Conservation (phyloP, 495 filamentous ascomycete species). For the Aspergillus mulundensis region DNA sequence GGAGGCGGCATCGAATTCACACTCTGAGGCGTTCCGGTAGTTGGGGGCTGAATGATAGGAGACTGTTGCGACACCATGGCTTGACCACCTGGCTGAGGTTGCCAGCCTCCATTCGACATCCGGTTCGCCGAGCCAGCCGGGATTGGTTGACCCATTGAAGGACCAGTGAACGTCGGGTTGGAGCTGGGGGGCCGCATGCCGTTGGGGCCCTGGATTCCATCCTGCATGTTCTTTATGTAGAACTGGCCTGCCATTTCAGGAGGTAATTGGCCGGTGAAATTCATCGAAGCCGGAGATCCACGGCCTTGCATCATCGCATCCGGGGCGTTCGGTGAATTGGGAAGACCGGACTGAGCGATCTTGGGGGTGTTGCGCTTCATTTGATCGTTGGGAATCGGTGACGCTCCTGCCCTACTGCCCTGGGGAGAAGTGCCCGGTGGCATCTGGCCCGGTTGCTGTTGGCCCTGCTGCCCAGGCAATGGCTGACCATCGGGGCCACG, state of each 20-base stretch:
- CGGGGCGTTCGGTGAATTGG: conserved; percentile 79
- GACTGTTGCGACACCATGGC: conserved; percentile 60
- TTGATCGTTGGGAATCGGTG: conserved; percentile 83
- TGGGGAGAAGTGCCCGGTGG: conserved; percentile 75
- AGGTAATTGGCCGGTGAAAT: conserved; percentile 67
- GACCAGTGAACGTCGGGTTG: conserved; percentile 67
- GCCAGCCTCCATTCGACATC: conserved; percentile 50
- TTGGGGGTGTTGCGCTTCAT: conserved; percentile 90
- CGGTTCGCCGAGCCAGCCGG: conserved; percentile 45
- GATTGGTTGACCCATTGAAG: conserved; percentile 61
- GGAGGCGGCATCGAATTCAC: conserved; percentile 80
- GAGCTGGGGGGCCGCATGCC: conserved; percentile 85
- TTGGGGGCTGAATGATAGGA: conserved; percentile 50
- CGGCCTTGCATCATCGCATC: conserved; percentile 67
- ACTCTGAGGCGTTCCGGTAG: conserved; percentile 75
- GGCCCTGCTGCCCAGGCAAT: conserved; percentile 45
- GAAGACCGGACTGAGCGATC: conserved; percentile 67
- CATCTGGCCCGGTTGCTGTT: conserved; percentile 28
- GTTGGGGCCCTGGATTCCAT: conserved; percentile 59
- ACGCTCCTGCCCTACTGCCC: conserved; percentile 74
- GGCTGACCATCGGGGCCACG: conserved; percentile 53
- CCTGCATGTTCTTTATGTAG: conserved; percentile 54
- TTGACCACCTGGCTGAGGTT: conserved; percentile 55
- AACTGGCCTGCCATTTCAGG: conserved; percentile 60
- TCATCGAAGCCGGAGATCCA: conserved; percentile 79